These are phyloP conservation scores for Tricholoma hemisulphureum DNA, from an alignment of 768 basidiomycete species.

Conservation along the genomic window DNA sequence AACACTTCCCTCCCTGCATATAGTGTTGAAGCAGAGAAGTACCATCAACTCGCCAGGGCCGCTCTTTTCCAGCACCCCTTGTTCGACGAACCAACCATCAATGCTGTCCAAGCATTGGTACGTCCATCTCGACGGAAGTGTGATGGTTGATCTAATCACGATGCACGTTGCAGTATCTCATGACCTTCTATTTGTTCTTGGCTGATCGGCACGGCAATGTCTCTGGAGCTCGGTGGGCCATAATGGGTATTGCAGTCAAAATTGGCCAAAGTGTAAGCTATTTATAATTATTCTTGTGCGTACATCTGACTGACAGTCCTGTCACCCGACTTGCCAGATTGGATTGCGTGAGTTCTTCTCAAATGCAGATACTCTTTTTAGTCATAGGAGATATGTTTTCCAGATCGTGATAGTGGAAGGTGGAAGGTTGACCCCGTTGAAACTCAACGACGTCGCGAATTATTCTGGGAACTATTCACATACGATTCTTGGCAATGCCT, in stretches of 20 bases:
- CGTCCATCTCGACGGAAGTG: constrained; percentile 22
- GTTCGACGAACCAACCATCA: constrained; percentile 67
- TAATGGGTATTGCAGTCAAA: constrained; percentile 70
- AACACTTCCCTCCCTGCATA: constrained; percentile 55
- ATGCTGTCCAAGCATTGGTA: constrained; percentile 66
- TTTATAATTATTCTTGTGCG: constrained; percentile 14
- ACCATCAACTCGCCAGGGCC: constrained; percentile 64
- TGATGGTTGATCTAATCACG: constrained; percentile 14
- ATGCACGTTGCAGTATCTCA: constrained; percentile 48
- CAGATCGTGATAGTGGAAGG: constrained; percentile 69
- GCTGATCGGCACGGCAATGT: constrained; percentile 66
- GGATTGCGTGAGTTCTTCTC: constrained; percentile 55
- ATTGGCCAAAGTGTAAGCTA: constrained; percentile 65
- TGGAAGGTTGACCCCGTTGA: constrained; percentile 62
- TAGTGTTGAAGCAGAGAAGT: constrained; percentile 67
- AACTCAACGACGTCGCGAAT: constrained; percentile 59
- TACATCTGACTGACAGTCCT: constrained; percentile 6
- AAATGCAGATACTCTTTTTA: constrained; percentile 6
- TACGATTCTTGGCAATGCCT: constrained; percentile 60
- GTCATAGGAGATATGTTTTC: constrained; percentile 6
- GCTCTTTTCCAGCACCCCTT: constrained; percentile 62
- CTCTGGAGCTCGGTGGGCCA: constrained; percentile 64
- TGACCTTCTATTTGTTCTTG: constrained; percentile 70
- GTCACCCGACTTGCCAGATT: constrained; percentile 41
- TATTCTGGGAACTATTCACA: constrained; percentile 67